These are phyloP conservation scores for Odontarrhena argentea DNA, from an alignment of 345 rosid genomes.

Conservation along the genomic window DNA sequence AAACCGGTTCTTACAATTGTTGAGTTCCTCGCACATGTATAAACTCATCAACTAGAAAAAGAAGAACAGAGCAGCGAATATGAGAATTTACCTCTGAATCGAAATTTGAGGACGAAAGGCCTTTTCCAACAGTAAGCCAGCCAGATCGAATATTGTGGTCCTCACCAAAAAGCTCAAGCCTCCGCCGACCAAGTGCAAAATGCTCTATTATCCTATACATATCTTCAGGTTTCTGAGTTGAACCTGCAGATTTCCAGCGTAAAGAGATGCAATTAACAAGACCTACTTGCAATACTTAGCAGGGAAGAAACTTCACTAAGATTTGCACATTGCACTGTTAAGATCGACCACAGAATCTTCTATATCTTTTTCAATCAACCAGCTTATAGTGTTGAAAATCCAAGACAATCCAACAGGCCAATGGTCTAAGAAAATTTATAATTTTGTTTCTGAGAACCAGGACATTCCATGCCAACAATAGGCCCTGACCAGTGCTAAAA, in stretches of 20 bases:
- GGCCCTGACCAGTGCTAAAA: slow-evolving; percentile 7
- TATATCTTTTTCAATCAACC: neutral
- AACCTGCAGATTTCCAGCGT: slow-evolving; percentile 54
- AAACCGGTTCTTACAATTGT: slow-evolving; percentile 4
- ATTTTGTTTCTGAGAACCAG: slow-evolving; percentile 2
- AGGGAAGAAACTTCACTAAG: neutral
- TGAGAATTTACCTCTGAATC: slow-evolving; percentile 62
- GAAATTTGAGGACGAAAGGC: slow-evolving; percentile 86
- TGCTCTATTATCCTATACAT: slow-evolving; percentile 98
- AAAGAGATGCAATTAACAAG: neutral
- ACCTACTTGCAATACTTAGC: neutral
- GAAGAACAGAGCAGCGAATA: slow-evolving; percentile 2
- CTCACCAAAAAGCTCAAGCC: slow-evolving; percentile 98
- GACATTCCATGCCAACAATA: neutral
- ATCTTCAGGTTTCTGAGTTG: slow-evolving; percentile 97
- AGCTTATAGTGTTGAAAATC: slow-evolving; percentile 1
- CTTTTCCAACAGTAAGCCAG: slow-evolving; percentile 94
- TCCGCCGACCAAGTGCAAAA: slow-evolving; percentile 91
- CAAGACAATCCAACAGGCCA: neutral
- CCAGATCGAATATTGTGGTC: slow-evolving; percentile 95
- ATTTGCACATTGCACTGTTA: neutral
- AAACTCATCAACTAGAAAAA: neutral
- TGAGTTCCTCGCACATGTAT: slow-evolving; percentile 17
- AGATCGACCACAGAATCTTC: neutral
- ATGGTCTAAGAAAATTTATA: neutral